phyloP scores from a whole-genome alignment of 805 yeast genomes.

The Grigorovia jiainica region DNA sequence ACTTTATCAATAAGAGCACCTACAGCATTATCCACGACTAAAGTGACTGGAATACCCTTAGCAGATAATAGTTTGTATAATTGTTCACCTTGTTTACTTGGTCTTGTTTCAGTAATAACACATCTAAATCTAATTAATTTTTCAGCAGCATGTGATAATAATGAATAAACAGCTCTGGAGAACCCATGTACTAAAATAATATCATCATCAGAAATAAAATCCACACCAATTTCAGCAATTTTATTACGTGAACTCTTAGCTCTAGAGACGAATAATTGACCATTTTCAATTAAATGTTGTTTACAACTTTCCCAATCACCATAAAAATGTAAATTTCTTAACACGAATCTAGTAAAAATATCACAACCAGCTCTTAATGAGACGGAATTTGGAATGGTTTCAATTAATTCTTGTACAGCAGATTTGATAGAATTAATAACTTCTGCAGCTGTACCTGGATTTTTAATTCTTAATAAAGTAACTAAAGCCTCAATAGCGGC shows the following conservation, averaged over 20 bases:
- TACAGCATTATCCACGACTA: conserved; percentile 87
- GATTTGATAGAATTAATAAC: conserved; percentile 70
- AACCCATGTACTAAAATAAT: conserved; percentile 81
- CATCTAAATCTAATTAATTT: conserved; percentile 78
- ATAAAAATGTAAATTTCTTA: conserved; percentile 71
- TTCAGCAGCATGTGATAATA: conserved; percentile 68
- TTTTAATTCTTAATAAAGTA: conserved; percentile 67
- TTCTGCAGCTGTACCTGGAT: conserved; percentile 91
- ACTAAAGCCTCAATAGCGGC: conserved; percentile 96
- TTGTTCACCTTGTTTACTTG: conserved; percentile 61
- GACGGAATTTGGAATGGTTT: conserved; percentile 79
- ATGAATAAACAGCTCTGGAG: conserved; percentile 79
- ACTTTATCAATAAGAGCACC: conserved; percentile 87
- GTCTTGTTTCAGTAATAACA: conserved; percentile 87
- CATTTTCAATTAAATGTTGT: conserved; percentile 82
- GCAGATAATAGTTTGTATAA: conserved; percentile 62
- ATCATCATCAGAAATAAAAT: conserved; percentile 90
- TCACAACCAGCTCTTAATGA: conserved; percentile 97
- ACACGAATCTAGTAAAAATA: conserved; percentile 84
- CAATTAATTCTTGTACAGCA: conserved; percentile 66
- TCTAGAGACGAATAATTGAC: conserved; percentile 81
- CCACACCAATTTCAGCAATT: conserved; percentile 79
- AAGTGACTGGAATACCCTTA: conserved; percentile 74
- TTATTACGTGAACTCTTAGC: conserved; percentile 83
- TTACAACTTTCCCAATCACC: conserved; percentile 94